These are phyloP conservation scores for Chiua virens DNA, from an alignment of 768 basidiomycete genomes.

Conservation along the genomic window DNA sequence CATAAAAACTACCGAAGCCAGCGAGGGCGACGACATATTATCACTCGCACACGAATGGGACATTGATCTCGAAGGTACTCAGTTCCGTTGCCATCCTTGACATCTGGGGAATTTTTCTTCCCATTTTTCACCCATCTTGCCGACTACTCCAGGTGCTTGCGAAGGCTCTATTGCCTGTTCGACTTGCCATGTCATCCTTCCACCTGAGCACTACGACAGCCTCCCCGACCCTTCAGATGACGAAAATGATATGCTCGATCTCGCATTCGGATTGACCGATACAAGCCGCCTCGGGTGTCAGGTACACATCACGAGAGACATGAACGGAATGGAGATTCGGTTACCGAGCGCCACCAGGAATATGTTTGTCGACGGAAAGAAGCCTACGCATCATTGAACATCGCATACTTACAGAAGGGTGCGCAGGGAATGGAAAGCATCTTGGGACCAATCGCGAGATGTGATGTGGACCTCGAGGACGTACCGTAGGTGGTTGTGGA, in stretches of 20 bases:
- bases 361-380: constrained; percentile 91
- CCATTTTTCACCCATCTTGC: not conserved
- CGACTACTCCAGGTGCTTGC: constrained; percentile 70
- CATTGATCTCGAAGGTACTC: constrained; percentile 89
- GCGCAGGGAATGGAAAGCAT: not conserved
- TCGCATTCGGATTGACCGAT: constrained; percentile 96
- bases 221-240: constrained; percentile 95
- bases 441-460: not conserved
- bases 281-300: constrained; percentile 87
- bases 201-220: constrained; percentile 70
- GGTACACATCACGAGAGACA: constrained; percentile 71
- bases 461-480: not conserved
- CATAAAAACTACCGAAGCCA: constrained; percentile 88
- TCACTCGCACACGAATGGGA: constrained; percentile 94
- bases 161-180: constrained; percentile 97
- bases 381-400: constrained; percentile 47
- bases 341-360: constrained; percentile 92
- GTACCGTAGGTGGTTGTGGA: constrained; percentile 16
- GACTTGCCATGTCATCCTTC: constrained; percentile 87
- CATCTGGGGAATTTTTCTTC: not conserved
- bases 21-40: constrained; percentile 91
- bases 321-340: constrained; percentile 84
- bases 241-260: constrained; percentile 98
- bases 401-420: not conserved
- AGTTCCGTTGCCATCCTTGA: not conserved